Evolutionary conservation across 305 asterid genomes (phyloP).

Genomic region (Fraxinus sp.): DNA sequence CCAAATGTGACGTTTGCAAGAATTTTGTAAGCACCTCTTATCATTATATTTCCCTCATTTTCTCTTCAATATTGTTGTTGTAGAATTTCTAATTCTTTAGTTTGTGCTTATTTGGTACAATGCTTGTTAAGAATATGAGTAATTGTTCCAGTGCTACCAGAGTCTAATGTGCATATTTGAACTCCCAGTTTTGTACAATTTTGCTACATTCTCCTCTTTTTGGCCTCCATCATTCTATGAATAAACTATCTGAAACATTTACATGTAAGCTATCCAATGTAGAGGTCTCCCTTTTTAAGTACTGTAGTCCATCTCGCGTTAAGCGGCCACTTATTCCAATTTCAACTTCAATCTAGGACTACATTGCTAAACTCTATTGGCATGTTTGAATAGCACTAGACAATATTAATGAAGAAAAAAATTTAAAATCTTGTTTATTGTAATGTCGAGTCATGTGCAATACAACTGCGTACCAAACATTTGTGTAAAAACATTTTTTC

Average conservation of each 20-base stretch:
- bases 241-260: background rate
- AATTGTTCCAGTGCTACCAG: background rate
- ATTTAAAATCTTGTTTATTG: background rate
- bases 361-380: background rate
- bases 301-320: background rate
- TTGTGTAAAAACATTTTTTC: background rate
- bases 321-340: background rate
- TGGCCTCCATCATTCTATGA: background rate
- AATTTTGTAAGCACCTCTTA: constrained; percentile 65
- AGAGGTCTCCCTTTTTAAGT: background rate
- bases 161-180: background rate
- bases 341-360: background rate
- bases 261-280: background rate
- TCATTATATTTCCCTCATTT: background rate
- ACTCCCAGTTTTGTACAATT: background rate
- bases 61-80: background rate
- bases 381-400: background rate
- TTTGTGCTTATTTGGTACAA: background rate
- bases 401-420: background rate
- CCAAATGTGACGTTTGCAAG: constrained; percentile 94
- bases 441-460: background rate
- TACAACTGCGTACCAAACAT: background rate
- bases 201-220: background rate
- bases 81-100: background rate
- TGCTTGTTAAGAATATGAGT: background rate